These are phyloP conservation scores for Rosellinia necatrix DNA, from an alignment of 2,329 filamentous ascomycete species.

Conservation along the genomic window DNA sequence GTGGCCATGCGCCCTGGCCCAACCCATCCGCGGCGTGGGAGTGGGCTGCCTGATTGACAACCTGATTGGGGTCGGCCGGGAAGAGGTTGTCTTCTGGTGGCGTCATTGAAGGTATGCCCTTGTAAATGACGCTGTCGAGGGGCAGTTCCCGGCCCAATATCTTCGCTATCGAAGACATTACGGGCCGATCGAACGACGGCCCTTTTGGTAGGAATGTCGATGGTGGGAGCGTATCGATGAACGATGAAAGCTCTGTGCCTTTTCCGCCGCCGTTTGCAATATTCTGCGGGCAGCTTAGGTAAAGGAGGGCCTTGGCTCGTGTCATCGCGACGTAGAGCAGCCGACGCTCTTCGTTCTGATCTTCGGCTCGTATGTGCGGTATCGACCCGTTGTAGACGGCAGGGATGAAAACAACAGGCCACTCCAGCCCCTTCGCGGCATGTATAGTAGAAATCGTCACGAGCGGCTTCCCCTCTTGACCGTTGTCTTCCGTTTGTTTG, in stretches of 20 bases:
- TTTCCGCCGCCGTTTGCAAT: slow-evolving; percentile 61
- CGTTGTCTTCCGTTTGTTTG: slow-evolving; percentile 66
- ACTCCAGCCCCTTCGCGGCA: slow-evolving; percentile 93
- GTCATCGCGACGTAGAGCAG: slow-evolving; percentile 98
- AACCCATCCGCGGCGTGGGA: slow-evolving; percentile 33
- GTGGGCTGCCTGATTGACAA: slow-evolving; percentile 39
- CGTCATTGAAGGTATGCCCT: slow-evolving; percentile 57
- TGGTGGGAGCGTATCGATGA: slow-evolving; percentile 58
- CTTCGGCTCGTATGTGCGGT: slow-evolving; percentile 84
- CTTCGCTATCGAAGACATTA: slow-evolving; percentile 69
- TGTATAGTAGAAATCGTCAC: slow-evolving; percentile 97
- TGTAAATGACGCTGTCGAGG: slow-evolving; percentile 57
- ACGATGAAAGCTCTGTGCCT: slow-evolving; percentile 68
- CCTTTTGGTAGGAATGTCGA: slow-evolving; percentile 58
- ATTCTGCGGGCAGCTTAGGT: slow-evolving; percentile 78
- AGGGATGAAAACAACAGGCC: slow-evolving; percentile 93
- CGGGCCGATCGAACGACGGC: slow-evolving; percentile 67
- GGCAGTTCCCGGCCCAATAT: slow-evolving; percentile 71
- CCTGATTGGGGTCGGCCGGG: slow-evolving; percentile 64
- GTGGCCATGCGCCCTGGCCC: slow-evolving; percentile 24
- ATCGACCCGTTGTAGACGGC: slow-evolving; percentile 89
- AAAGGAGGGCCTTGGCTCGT: slow-evolving; percentile 81
- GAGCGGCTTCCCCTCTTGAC: slow-evolving; percentile 60
- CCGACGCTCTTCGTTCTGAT: slow-evolving; percentile 83
- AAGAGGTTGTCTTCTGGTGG: slow-evolving; percentile 69